These are phyloP conservation scores for Wickerhamia fluorescens DNA, from an alignment of 805 yeast genomes.

Conservation along the genomic window DNA sequence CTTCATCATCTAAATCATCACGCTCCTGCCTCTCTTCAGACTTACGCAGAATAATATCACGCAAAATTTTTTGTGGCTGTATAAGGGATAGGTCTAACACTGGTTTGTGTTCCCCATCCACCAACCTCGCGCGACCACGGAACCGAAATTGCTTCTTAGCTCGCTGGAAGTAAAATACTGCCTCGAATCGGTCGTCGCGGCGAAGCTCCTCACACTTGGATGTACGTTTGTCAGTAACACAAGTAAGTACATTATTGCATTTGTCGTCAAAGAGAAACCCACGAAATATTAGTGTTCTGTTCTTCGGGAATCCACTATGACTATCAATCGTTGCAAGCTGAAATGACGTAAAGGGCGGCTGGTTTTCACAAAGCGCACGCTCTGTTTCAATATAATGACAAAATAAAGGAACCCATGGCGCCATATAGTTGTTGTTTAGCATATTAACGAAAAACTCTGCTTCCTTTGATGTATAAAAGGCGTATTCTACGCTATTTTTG, in stretches of 20 bases:
- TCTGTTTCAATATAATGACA: slow-evolving; percentile 46
- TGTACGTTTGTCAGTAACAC: slow-evolving; percentile 68
- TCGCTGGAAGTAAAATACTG: slow-evolving; percentile 64
- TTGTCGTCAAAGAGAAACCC: slow-evolving; percentile 71
- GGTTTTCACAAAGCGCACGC: slow-evolving; percentile 14
- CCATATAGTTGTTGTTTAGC: slow-evolving; percentile 34
- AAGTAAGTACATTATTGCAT: slow-evolving; percentile 58
- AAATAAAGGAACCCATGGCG: slow-evolving; percentile 74
- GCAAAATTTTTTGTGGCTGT: slow-evolving; percentile 17
- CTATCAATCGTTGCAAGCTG: slow-evolving; percentile 62
- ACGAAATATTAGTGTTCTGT: slow-evolving; percentile 63
- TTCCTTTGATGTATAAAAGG: too few species aligned
- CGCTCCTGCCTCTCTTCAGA: slow-evolving; percentile 9
- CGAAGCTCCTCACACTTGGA: slow-evolving; percentile 49
- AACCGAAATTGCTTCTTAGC: slow-evolving; percentile 65
- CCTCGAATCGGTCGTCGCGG: slow-evolving; percentile 56
- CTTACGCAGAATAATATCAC: not conserved
- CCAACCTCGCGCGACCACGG: slow-evolving; percentile 53
- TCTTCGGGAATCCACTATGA: slow-evolving; percentile 45
- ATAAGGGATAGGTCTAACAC: slow-evolving; percentile 22
- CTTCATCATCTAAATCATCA: slow-evolving; percentile 2
- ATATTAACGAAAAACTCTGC: slow-evolving; percentile 10
- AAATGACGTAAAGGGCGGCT: slow-evolving; percentile 49
- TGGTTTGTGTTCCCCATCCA: slow-evolving; percentile 28
- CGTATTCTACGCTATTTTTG: too few species aligned